phyloP scores from a whole-genome alignment of 2,329 filamentous ascomycete species.

The Elsinoe fawcettii region DNA sequence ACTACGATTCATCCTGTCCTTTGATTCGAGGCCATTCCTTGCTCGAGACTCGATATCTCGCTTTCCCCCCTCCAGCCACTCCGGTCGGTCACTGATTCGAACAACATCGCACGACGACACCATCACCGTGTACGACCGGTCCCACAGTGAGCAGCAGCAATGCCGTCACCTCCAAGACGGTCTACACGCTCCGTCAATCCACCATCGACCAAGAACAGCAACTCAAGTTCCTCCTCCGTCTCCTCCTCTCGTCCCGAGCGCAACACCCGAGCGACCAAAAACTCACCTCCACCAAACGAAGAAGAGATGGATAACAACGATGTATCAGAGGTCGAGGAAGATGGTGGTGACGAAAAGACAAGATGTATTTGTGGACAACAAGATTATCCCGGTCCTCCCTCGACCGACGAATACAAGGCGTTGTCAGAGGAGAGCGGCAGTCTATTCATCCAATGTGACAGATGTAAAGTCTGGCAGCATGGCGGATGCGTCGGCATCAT shows the following conservation, averaged over 20 bases:
- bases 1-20: neutral
- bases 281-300: conserved; percentile 61
- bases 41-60: neutral
- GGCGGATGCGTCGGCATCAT: conserved; percentile 96
- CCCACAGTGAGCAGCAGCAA: conserved; percentile 2
- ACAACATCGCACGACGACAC: neutral
- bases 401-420: conserved; percentile 44
- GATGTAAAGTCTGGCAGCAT: conserved; percentile 98
- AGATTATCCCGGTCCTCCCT: conserved; percentile 81
- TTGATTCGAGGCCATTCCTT: neutral
- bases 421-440: conserved; percentile 81
- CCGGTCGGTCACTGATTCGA: neutral
- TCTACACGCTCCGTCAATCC: conserved; percentile 15
- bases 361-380: conserved; percentile 90
- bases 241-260: conserved; percentile 70
- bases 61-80: conserved; percentile 6
- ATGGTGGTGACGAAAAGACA: conserved; percentile 83
- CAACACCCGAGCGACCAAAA: conserved; percentile 61
- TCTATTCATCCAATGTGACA: conserved; percentile 95
- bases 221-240: conserved; percentile 55
- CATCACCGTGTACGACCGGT: neutral
- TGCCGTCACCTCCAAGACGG: conserved; percentile 15
- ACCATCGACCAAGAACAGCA: conserved; percentile 9
- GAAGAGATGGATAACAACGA: conserved; percentile 36
- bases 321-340: conserved; percentile 51